Conservation (phyloP, 2,329 filamentous ascomycete species). For the Aureobasidium namibiae region DNA sequence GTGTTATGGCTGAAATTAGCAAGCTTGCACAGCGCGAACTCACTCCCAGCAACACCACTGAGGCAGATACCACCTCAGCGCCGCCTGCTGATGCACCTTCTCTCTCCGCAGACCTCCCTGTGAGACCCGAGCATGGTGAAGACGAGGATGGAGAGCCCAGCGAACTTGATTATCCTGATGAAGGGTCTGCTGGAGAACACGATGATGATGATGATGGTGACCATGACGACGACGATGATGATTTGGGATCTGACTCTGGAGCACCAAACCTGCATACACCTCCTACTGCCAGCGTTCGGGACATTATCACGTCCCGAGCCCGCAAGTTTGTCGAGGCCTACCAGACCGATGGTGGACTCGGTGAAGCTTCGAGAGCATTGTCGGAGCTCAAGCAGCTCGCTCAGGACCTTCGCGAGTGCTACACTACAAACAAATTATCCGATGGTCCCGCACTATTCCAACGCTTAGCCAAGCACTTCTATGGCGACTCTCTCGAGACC, state of each 20-base stretch:
- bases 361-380: conserved; percentile 70
- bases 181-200: conserved; percentile 41
- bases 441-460: conserved; percentile 62
- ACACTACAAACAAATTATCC: conserved; percentile 29
- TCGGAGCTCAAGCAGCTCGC: conserved; percentile 64
- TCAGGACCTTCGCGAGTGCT: conserved; percentile 62
- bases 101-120: conserved; percentile 14
- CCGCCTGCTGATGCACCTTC: conserved; percentile 6
- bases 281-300: conserved; percentile 43
- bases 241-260: conserved; percentile 17
- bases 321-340: conserved; percentile 78
- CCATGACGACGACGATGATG: conserved; percentile 38
- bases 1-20: conserved; percentile 83
- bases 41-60: not conserved
- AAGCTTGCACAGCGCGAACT: conserved; percentile 56
- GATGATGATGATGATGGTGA: conserved; percentile 56
- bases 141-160: conserved; percentile 29
- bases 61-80: conserved; percentile 15
- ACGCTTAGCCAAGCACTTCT: conserved; percentile 73
- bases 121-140: conserved; percentile 24
- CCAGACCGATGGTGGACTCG: conserved; percentile 68
- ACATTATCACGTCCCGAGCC: conserved; percentile 67
- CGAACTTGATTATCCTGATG: conserved; percentile 41
- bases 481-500: conserved; percentile 79
- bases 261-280: conserved; percentile 19